Conservation (phyloP, 2,329 filamentous ascomycete genomes). For the Zarea fungicola region DNA sequence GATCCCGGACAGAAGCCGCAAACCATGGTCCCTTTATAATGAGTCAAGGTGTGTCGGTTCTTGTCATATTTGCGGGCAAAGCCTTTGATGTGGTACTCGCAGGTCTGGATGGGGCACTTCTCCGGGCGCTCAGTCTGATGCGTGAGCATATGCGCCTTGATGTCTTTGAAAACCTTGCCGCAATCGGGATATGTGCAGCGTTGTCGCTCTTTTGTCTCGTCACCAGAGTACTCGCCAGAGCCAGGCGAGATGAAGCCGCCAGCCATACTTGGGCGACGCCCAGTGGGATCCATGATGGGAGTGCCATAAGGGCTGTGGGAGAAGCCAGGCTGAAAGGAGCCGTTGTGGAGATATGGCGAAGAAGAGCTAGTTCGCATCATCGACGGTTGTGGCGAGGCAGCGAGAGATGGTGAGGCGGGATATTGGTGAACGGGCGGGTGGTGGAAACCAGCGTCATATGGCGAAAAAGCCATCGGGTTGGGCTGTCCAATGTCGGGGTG, state of each 20-base stretch:
- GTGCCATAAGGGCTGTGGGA: constrained; percentile 50
- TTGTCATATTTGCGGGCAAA: constrained; percentile 96
- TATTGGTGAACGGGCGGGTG: constrained; percentile 42
- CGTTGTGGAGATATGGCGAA: constrained; percentile 61
- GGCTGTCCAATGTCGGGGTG: constrained; percentile 48
- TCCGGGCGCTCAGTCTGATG: constrained; percentile 87
- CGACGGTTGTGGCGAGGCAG: constrained; percentile 44
- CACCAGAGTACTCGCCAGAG: constrained; percentile 53
- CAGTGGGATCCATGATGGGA: constrained; percentile 37
- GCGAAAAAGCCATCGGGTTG: constrained; percentile 37
- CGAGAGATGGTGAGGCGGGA: constrained; percentile 60
- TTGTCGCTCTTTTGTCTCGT: constrained; percentile 62
- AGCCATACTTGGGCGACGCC: constrained; percentile 62
- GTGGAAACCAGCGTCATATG: constrained; percentile 45
- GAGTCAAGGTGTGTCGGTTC: constrained; percentile 87
- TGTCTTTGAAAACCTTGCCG: constrained; percentile 80
- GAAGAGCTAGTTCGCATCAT: constrained; percentile 50
- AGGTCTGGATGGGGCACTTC: constrained; percentile 88
- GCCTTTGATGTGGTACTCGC: constrained; percentile 87
- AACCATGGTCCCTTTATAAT: constrained; percentile 97
- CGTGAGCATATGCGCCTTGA: constrained; percentile 92
- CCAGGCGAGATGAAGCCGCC: constrained; percentile 61
- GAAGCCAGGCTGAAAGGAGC: constrained; percentile 46
- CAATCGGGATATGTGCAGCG: constrained; percentile 80
- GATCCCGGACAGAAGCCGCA: constrained; percentile 91